A percentile compares a stretch with the other conserved stretches of the same genome.
phyloP scores from a whole-genome alignment of 257 asterid genomes.

The Buddleja alternifolia region DNA sequence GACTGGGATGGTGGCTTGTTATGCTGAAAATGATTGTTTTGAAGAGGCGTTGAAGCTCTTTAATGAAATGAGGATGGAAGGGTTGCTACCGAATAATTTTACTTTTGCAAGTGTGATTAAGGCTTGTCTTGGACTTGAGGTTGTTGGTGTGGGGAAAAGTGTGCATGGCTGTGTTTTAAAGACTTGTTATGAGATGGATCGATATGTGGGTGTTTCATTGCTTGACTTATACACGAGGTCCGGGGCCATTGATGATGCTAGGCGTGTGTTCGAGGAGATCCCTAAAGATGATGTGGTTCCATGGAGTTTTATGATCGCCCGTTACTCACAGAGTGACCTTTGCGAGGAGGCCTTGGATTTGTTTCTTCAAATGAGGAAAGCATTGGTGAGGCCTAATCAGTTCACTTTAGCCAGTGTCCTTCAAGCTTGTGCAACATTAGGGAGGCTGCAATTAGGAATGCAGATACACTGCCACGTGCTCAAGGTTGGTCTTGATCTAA shows the following conservation, averaged over 20 bases:
- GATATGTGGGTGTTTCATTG: constrained; percentile 75
- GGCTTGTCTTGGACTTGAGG: constrained; percentile 79
- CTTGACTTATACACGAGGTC: constrained; percentile 78
- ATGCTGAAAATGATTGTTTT: constrained; percentile 70
- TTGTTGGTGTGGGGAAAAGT: constrained; percentile 58
- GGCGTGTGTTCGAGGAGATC: constrained; percentile 71
- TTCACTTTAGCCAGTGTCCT: constrained; percentile 88
- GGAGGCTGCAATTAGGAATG: constrained; percentile 60
- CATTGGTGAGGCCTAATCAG: constrained; percentile 69
- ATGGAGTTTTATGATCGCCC: constrained; percentile 96
- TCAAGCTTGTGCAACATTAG: constrained; percentile 79
- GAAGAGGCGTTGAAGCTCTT: constrained; percentile 59
- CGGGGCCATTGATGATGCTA: constrained; percentile 71
- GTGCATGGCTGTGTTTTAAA: constrained; percentile 75
- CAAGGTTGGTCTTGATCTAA: constrained; percentile 66
- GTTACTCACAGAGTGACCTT: constrained; percentile 75
- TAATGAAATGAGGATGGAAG: constrained; percentile 63
- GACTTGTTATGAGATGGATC: constrained; percentile 73
- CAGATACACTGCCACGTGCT: constrained; percentile 70
- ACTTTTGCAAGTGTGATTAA: constrained; percentile 82
- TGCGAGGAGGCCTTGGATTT: constrained; percentile 71
- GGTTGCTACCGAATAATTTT: constrained; percentile 75
- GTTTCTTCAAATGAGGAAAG: constrained; percentile 65
- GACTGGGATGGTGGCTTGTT: constrained; percentile 89
- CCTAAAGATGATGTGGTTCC: constrained; percentile 82